These are phyloP conservation scores for Leishmania amazonensis DNA, from an alignment of 208 protist genomes.

Conservation along the genomic window DNA sequence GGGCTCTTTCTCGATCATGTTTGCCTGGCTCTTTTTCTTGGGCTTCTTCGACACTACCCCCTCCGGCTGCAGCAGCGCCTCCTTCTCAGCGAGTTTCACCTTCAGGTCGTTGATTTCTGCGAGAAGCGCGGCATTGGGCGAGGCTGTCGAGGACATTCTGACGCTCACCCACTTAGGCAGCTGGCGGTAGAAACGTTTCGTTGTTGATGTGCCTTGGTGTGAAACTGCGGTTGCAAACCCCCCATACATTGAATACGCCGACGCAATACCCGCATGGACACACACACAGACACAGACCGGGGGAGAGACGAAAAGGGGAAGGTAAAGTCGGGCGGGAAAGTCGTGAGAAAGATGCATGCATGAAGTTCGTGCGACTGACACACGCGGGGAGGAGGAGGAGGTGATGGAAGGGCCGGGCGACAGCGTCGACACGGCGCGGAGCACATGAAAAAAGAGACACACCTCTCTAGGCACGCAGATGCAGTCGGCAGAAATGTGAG, in stretches of 20 bases:
- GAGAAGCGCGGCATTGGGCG: conserved; percentile 43
- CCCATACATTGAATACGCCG: not conserved
- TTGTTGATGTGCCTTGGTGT: conserved; percentile 4
- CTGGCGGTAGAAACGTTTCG: conserved; percentile 24
- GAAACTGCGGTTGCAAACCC: not conserved
- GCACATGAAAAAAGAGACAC: not conserved
- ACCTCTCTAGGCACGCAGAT: not conserved
- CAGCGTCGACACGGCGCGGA: not conserved
- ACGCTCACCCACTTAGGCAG: conserved; percentile 9
- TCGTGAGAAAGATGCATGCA: not conserved
- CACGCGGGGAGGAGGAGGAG: not conserved
- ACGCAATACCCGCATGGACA: not conserved
- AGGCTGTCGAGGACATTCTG: conserved; percentile 20
- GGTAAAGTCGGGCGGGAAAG: not conserved
- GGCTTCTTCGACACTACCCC: conserved; percentile 67
- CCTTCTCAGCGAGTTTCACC: conserved; percentile 48
- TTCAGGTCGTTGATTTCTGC: conserved; percentile 74
- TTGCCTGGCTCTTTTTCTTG: conserved; percentile 90
- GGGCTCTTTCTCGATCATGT: conserved; percentile 91
- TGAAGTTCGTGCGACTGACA: not conserved
- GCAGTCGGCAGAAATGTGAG: not conserved
- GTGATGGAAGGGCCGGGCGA: not conserved
- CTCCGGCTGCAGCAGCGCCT: conserved; percentile 42
- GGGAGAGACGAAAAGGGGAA: conserved; percentile 2
- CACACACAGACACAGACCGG: not conserved